Conservation (phyloP, 2,329 filamentous ascomycete species). For the Pestalotiopsis sp. region DNA sequence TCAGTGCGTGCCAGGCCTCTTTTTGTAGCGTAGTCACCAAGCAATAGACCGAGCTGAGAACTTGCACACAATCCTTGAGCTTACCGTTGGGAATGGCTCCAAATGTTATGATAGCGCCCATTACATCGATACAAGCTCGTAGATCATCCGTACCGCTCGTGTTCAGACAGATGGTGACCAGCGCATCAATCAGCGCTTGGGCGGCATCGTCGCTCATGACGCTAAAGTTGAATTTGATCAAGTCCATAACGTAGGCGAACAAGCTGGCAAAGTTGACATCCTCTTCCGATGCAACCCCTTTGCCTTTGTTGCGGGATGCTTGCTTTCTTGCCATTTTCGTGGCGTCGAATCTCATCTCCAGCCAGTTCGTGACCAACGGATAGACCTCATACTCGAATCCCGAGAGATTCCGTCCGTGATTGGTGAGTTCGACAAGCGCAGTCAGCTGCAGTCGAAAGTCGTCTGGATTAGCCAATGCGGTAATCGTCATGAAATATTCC, state of each 20-base stretch:
- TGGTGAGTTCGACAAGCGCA: conserved; percentile 63
- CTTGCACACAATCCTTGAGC: conserved; percentile 67
- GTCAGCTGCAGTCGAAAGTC: conserved; percentile 70
- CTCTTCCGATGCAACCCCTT: conserved; percentile 48
- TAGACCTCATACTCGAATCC: conserved; percentile 71
- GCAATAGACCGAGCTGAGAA: conserved; percentile 73
- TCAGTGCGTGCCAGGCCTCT: conserved; percentile 70
- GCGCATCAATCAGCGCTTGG: conserved; percentile 60
- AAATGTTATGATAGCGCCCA: conserved; percentile 74
- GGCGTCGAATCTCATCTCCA: conserved; percentile 57
- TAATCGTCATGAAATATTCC: conserved; percentile 67
- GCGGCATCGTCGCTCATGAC: conserved; percentile 66
- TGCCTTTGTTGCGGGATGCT: conserved; percentile 45
- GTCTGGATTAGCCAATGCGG: conserved; percentile 56
- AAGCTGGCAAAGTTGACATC: conserved; percentile 66
- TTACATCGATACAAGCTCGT: conserved; percentile 66
- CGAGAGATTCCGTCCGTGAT: conserved; percentile 62
- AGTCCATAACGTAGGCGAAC: conserved; percentile 67
- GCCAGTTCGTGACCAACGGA: conserved; percentile 64
- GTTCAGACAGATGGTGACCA: conserved; percentile 69
- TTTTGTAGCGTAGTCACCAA: conserved; percentile 64
- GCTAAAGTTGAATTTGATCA: conserved; percentile 78
- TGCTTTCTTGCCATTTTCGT: conserved; percentile 55
- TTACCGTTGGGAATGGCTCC: conserved; percentile 67
- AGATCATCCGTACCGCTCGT: conserved; percentile 69